Base-by-base conservation (phyloP, 192 early-diverging fungal species). In the Coemansia biformis region DNA sequence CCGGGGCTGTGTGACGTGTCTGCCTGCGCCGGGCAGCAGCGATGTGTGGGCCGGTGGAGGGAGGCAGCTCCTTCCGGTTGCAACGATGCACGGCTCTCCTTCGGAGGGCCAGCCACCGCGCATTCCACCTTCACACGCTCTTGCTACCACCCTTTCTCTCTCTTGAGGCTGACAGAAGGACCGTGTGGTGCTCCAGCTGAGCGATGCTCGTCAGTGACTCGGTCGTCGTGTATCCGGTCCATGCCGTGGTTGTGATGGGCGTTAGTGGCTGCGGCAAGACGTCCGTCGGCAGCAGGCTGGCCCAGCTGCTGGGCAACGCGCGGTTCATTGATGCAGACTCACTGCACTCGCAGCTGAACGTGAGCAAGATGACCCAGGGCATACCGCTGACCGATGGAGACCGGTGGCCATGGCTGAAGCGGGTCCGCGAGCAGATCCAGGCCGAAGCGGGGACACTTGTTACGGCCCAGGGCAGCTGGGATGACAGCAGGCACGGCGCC, bases 321-420 rank as follows among this genome's bases (percentile, higher is more conserved):
- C 54, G 52, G 8, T 85, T 75, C 38, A 58, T 88, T 16, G 86
- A 88, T 33, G 86, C 80, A 0, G 86, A 88, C 47, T 26, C 66
- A n/a, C 57, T 84, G 29, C 86, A 88, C 39, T 61, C 83, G 8
- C 34, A 68, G 12, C 56, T 51, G 12, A 81, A 78, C 61, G 63
- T 82, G n/a, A 54, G 63, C 14, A 83, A 84, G 48, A 88, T 88
- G 86, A 49, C 77, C 9, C 38, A 43, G 24, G 86, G 84, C 38
- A 8, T 73, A 17, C 65, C 83, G 2, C 60, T 88, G 23, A 48
- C 46, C 1, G 86, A 88, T 44, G 79, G 79, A 34, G 82, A 88
- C 64, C 78, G 86, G 29, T 73, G 68, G 62, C 79, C 82, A 0
- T 88, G 86, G 83, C 67, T 86, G 26, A 24, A 21, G 26, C 43